These are phyloP conservation scores for Fusarium torreyae DNA, from an alignment of 2,329 filamentous ascomycete genomes.

Conservation along the genomic window DNA sequence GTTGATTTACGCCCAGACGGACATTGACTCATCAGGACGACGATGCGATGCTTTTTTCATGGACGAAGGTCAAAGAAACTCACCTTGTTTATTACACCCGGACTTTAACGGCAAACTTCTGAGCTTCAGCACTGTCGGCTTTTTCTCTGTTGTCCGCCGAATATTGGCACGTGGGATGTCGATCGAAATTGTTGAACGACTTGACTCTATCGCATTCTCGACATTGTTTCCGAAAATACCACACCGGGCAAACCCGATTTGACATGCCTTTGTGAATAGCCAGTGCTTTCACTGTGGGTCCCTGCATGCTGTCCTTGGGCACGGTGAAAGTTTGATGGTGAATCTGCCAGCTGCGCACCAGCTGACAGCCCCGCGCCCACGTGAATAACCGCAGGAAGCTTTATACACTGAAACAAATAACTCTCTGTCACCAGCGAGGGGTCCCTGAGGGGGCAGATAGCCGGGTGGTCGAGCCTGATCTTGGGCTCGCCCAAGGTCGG, in stretches of 20 bases:
- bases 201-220: not conserved
- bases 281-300: not conserved
- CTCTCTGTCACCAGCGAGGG: constrained; percentile 21
- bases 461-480: constrained; percentile 6
- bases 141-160: not conserved
- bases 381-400: not conserved
- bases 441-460: constrained; percentile 8
- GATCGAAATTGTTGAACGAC: not conserved
- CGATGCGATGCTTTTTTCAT: not conserved
- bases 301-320: not conserved
- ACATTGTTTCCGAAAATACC: not conserved
- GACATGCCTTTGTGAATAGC: not conserved
- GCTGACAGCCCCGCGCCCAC: constrained; percentile 15
- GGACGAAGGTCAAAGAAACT: not conserved
- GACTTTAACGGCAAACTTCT: not conserved
- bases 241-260: not conserved
- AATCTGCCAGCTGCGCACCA: constrained; percentile 5
- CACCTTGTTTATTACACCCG: too few relatives aligned
- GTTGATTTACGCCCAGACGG: not conserved
- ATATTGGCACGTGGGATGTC: not conserved
- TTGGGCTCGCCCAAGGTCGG: constrained; percentile 11
- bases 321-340: constrained; percentile 6
- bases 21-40: constrained; percentile 4
- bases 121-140: not conserved
- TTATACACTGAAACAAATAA: constrained; percentile 17